Percentiles rank a stretch among this genome's conserved stretches.
phyloP scores from a whole-genome alignment of 2,329 filamentous ascomycete species.

The Botrytis pseudocinerea region DNA sequence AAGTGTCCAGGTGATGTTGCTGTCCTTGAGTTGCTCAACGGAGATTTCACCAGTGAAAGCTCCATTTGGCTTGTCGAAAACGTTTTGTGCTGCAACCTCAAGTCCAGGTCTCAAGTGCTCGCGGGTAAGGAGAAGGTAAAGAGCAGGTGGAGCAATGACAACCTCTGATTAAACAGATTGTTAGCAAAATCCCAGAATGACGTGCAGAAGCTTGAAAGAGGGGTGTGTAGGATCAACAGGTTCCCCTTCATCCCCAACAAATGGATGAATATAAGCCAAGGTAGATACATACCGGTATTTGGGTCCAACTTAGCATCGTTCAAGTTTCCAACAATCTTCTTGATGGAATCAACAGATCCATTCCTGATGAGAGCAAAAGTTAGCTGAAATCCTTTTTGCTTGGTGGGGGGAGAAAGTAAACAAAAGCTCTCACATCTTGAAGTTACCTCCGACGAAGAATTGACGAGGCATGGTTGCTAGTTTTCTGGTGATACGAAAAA shows the following conservation, averaged over 20 bases:
- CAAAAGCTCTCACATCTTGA: slow-evolving; percentile 79
- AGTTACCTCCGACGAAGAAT: slow-evolving; percentile 98
- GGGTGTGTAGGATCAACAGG: not conserved
- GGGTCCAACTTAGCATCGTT: slow-evolving; percentile 81
- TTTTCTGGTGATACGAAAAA: slow-evolving; percentile 21
- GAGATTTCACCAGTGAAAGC: slow-evolving; percentile 98
- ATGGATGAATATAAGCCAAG: not conserved
- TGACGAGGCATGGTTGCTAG: slow-evolving; percentile 73
- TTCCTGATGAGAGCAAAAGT: slow-evolving; percentile 63
- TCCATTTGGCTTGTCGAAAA: slow-evolving; percentile 94
- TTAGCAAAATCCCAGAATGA: not conserved
- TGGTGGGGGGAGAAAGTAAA: slow-evolving; percentile 19
- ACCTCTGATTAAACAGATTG: slow-evolving; percentile 63
- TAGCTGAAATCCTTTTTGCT: slow-evolving; percentile 18
- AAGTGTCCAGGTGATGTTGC: slow-evolving; percentile 84
- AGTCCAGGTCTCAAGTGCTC: slow-evolving; percentile 74
- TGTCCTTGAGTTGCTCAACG: slow-evolving; percentile 86
- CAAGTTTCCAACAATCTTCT: slow-evolving; percentile 84
- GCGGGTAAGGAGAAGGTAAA: slow-evolving; percentile 88
- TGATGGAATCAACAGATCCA: slow-evolving; percentile 85
- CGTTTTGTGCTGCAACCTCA: slow-evolving; percentile 92
- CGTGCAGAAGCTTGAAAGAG: not conserved
- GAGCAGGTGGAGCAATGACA: slow-evolving; percentile 84
- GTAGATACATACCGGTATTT: slow-evolving; percentile 62
- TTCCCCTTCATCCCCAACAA: slow-evolving; percentile 3